Evolutionary conservation across 805 yeast species (phyloP).

Genomic region (Candida sakaeoensis): DNA sequence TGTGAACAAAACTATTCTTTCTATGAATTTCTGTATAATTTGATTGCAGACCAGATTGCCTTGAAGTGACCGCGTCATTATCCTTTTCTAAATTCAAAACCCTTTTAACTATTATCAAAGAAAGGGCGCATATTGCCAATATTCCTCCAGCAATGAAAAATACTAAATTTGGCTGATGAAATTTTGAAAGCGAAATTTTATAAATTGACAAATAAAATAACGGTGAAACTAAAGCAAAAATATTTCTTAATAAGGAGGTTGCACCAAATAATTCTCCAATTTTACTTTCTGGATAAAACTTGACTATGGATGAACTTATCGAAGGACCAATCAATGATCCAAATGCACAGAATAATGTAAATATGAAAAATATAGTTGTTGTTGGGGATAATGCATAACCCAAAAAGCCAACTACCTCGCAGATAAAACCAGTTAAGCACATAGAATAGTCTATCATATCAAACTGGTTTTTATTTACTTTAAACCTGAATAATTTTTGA

Average conservation of each 20-base stretch:
- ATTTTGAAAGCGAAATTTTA: conserved; percentile 22
- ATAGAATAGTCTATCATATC: conserved; percentile 51
- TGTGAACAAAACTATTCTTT: conserved; percentile 16
- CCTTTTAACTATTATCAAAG: conserved; percentile 16
- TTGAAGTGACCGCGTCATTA: conserved; percentile 9
- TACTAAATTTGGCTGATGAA: conserved; percentile 26
- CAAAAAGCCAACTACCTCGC: conserved; percentile 38
- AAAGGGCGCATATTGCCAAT: conserved; percentile 11
- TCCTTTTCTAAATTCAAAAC: conserved; percentile 14
- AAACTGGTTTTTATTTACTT: conserved; percentile 35
- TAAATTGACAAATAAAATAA: conserved; percentile 46
- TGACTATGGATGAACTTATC: conserved; percentile 54
- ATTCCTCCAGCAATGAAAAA: conserved; percentile 19
- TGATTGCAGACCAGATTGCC: conserved; percentile 14
- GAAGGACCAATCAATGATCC: conserved; percentile 56
- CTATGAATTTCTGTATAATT: conserved; percentile 15
- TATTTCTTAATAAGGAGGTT: conserved; percentile 54
- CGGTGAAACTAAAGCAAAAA: conserved; percentile 48
- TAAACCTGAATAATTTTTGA: conserved; percentile 28
- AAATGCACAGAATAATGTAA: conserved; percentile 39
- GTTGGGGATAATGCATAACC: conserved; percentile 29
- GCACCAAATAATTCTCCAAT: conserved; percentile 76
- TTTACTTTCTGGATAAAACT: conserved; percentile 54
- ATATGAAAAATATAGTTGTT: conserved; percentile 25
- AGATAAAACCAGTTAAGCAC: conserved; percentile 29